Conservation (phyloP, 139 green algal genomes). For the Tetradesmus lagerheimii region DNA sequence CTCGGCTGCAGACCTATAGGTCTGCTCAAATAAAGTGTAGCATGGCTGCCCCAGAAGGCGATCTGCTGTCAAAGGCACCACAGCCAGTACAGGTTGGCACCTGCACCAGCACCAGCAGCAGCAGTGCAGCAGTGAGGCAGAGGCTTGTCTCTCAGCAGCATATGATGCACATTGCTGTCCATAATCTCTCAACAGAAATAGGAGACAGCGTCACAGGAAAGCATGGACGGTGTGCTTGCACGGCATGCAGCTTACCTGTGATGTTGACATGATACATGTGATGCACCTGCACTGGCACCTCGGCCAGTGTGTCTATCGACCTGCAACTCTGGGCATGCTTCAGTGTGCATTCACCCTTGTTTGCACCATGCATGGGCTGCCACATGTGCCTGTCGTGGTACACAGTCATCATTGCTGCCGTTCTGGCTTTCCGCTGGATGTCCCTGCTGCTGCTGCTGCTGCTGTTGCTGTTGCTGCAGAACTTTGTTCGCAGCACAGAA, state of each 20-base stretch:
- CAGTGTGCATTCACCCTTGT: too few species aligned
- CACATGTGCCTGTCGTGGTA: too few species aligned
- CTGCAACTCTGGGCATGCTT: neutral
- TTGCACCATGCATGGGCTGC: too few species aligned
- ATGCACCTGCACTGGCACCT: neutral
- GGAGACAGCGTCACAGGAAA: too few species aligned
- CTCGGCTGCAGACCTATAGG: neutral
- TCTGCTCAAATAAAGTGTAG: neutral
- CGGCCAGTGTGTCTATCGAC: neutral
- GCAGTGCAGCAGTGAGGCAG: neutral
- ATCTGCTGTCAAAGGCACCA: neutral
- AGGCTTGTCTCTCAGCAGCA: neutral
- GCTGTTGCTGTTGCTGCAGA: slow-evolving; percentile 22
- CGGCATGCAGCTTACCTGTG: neutral
- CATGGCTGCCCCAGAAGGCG: neutral
- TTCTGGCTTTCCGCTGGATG: neutral
- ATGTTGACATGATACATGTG: neutral
- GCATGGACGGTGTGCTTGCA: too few species aligned
- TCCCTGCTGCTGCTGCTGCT: neutral
- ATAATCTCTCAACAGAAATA: too few species aligned
- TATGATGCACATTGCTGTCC: neutral
- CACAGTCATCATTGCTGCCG: neutral
- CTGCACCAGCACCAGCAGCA: neutral
- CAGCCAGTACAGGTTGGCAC: neutral
- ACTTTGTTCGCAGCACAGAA: slow-evolving; percentile 64